Conservation (phyloP, 768 basidiomycete species). For the Pulveroboletus sp. region DNA sequence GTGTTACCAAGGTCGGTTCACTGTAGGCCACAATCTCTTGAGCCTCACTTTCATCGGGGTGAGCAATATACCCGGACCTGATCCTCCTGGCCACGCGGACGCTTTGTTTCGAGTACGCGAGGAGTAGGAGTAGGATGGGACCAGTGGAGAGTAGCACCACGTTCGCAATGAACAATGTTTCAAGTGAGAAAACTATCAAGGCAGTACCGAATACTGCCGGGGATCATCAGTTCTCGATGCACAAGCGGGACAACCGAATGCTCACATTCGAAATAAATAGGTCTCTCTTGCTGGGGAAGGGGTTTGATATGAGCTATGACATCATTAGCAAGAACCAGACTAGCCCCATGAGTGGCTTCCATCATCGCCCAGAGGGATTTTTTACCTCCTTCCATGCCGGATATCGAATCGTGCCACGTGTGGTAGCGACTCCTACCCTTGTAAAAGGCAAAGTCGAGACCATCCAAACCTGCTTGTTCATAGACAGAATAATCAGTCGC, state of each 20-base stretch:
- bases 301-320: constrained; percentile 25
- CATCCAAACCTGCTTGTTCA: constrained; percentile 50
- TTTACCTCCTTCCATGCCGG: constrained; percentile 50
- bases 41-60: not conserved
- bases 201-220: constrained; percentile 52
- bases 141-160: constrained; percentile 59
- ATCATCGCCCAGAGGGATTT: constrained; percentile 75
- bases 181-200: constrained; percentile 52
- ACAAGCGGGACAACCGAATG: not conserved
- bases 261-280: constrained; percentile 76
- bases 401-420: constrained; percentile 65
- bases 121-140: constrained; percentile 47
- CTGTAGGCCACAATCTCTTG: constrained; percentile 5
- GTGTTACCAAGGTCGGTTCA: constrained; percentile 19
- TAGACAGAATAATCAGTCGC: constrained; percentile 75
- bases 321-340: constrained; percentile 48
- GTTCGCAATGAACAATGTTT: constrained; percentile 49
- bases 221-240: not conserved
- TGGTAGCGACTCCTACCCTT: constrained; percentile 71
- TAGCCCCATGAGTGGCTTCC: constrained; percentile 57
- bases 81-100: constrained; percentile 16
- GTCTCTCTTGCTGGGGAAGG: constrained; percentile 21
- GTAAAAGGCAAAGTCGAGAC: constrained; percentile 79
- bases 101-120: constrained; percentile 36
- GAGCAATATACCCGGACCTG: constrained; percentile 8